Evolutionary conservation across 2,329 filamentous ascomycete species (phyloP), one percentile per base, ranked within the genome.

Genomic region (Blastomyces gilchristii): DNA sequence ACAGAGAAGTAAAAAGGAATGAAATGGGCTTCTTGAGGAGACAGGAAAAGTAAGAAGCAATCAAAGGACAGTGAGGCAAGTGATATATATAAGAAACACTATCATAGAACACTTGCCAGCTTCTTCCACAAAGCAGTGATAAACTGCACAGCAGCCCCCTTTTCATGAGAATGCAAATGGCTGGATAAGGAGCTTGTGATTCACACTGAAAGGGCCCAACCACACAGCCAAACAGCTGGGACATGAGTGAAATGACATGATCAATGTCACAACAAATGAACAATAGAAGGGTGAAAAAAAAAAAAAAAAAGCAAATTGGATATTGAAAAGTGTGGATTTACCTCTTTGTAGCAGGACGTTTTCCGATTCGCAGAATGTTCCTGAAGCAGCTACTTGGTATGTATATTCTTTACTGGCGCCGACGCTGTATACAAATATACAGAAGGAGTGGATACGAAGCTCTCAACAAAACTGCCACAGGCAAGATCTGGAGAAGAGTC

Each of bases 381-480:
- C 18, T n/a, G 52, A 56, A 49, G n/a, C 18, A 50, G 47, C 47
- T 50, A 12, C 47, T 50, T 50, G 28, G 28, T 54, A 54, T 54
- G 52, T 58, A 31, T 59, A 11, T 45, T 58, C 43, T 31, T 59
- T 31, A 12, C 39, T 7, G 41, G 37, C 56, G 25, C 56, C 22
- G 25, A 28, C 22, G 16, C 37, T 25, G 25, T n/a, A 12, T 41
- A 12, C 9, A 28, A 4, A 7, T 58, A 34, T 59, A 7, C 37
- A 28, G 39, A 59, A 59, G 25, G 57, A 47, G 49, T 47, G 57
- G 28, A 59, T 31, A 34, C n/a, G 16, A 18, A 45, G 31, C 41
- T 47, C 41, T 58, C 5, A 25, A 58, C 41, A 45, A 47, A 37
- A 58, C 8, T 58, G 57, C 57, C 57, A 34, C 57, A 58, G 57